A percentile compares a stretch with the other conserved stretches of the same genome.
phyloP scores from a whole-genome alignment of 176 grass and related monocot genomes.

The Sorghum bicolor region DNA sequence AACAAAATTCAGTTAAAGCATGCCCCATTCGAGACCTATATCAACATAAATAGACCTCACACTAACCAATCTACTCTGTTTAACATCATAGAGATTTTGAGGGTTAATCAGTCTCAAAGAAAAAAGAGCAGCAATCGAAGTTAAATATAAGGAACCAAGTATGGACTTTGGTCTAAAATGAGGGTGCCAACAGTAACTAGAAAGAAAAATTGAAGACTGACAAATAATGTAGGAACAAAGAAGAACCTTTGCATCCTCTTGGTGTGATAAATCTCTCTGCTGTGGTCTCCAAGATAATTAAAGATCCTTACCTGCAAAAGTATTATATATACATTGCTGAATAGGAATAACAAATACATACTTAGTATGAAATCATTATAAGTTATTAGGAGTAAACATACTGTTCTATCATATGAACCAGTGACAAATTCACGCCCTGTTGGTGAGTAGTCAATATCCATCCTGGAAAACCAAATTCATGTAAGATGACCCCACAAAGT shows the following conservation, averaged over 20 bases:
- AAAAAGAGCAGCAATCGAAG: background rate
- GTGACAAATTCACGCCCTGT: slow-evolving; percentile 96
- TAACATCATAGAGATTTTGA: background rate
- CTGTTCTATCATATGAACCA: slow-evolving; percentile 98
- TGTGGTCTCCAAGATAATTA: slow-evolving; percentile 77
- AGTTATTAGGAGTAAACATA: slow-evolving; percentile 22
- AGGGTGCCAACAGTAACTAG: background rate
- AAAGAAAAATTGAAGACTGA: background rate
- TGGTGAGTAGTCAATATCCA: slow-evolving; percentile 98
- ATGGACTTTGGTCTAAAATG: background rate
- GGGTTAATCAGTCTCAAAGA: background rate
- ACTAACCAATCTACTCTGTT: background rate
- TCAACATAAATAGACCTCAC: background rate
- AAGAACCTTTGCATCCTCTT: slow-evolving; percentile 98
- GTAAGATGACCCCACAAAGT: slow-evolving; percentile 22
- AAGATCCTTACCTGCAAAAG: slow-evolving; percentile 84
- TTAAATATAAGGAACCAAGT: background rate
- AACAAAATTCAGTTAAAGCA: background rate
- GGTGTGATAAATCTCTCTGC: slow-evolving; percentile 99
- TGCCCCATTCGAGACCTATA: background rate
- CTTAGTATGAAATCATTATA: slow-evolving; percentile 1
- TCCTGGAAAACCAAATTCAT: slow-evolving; percentile 54
- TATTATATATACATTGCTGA: background rate
- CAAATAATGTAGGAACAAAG: background rate
- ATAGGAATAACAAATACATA: slow-evolving; percentile 17